Evolutionary conservation across 345 rosid genomes (phyloP).

Genomic region (Eucalyptus tenuipes): DNA sequence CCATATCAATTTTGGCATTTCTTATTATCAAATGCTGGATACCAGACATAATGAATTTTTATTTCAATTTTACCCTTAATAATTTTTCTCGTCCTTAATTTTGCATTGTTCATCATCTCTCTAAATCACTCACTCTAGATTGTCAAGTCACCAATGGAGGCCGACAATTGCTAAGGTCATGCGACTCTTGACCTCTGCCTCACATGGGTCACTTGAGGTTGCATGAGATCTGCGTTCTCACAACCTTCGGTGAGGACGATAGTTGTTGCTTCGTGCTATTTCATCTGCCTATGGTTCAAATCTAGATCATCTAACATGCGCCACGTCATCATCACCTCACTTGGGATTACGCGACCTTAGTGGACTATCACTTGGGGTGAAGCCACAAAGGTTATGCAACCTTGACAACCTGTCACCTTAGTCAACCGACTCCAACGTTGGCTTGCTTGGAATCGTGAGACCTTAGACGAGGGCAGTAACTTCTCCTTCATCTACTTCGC

Average conservation of each 20-base stretch:
- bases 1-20: background rate
- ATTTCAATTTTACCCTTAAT: background rate
- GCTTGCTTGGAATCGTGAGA: background rate
- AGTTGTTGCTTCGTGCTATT: background rate
- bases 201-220: background rate
- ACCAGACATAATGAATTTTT: background rate
- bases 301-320: background rate
- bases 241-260: background rate
- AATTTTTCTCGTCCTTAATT: background rate
- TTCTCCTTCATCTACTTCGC: background rate
- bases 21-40: background rate
- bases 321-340: background rate
- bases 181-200: background rate
- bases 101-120: background rate
- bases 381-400: background rate
- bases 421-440: background rate
- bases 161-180: background rate
- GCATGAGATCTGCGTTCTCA: background rate
- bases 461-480: background rate
- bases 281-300: accelerated
- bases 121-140: background rate
- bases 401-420: too few species aligned
- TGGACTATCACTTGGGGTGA: background rate
- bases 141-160: background rate
- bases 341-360: background rate